These are phyloP conservation scores for Aspergillus sparsus DNA, from an alignment of 495 filamentous ascomycete genomes.

Conservation along the genomic window DNA sequence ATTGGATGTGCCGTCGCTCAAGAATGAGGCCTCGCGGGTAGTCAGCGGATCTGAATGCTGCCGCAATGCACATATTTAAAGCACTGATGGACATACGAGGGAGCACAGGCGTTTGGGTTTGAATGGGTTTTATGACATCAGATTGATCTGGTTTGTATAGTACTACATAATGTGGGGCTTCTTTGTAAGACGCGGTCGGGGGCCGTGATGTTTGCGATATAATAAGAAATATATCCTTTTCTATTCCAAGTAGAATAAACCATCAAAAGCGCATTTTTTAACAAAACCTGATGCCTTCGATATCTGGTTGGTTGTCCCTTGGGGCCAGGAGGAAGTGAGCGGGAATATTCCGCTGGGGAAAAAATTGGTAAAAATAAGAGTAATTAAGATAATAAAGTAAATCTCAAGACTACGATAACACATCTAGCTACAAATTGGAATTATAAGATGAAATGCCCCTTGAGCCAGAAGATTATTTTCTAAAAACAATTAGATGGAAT, in stretches of 20 bases:
- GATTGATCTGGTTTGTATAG: constrained; percentile 9
- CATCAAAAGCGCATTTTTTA: too few relatives aligned
- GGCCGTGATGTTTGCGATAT: too few relatives aligned
- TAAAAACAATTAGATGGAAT: not conserved
- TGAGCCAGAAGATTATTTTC: constrained; percentile 1
- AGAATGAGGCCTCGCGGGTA: constrained; percentile 55
- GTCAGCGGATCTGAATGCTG: constrained; percentile 33
- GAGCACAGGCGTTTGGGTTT: constrained; percentile 1
- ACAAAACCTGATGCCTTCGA: too few relatives aligned
- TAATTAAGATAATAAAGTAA: too few relatives aligned
- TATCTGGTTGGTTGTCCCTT: not conserved
- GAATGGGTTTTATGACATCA: constrained; percentile 15
- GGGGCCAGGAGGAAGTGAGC: constrained; percentile 1
- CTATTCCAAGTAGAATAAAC: too few relatives aligned
- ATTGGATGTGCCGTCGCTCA: constrained; percentile 65
- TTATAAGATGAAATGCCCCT: not conserved
- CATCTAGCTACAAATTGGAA: too few relatives aligned
- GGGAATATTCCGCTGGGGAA: not conserved
- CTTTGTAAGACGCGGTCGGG: too few relatives aligned
- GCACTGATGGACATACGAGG: not conserved
- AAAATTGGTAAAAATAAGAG: too few relatives aligned
- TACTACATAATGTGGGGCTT: too few relatives aligned
- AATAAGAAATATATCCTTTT: too few relatives aligned
- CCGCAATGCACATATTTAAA: constrained; percentile 39
- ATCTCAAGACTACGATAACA: too few relatives aligned